phyloP scores from a whole-genome alignment of 2,329 filamentous ascomycete species.

The Fusarium sp. region DNA sequence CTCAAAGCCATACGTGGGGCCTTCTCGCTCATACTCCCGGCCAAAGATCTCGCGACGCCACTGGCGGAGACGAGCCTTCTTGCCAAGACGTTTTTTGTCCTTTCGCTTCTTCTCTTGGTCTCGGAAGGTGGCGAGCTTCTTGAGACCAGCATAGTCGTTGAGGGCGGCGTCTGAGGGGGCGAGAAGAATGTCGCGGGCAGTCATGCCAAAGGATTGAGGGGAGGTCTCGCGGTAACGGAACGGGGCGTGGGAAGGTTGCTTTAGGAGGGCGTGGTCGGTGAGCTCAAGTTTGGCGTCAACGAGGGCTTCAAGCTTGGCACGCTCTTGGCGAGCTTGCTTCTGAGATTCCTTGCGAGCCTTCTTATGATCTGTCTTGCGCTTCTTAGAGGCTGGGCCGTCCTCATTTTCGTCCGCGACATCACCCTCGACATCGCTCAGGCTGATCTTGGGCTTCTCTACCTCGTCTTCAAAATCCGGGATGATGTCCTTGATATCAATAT shows the following conservation, averaged over 20 bases:
- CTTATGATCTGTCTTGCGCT: conserved; percentile 72
- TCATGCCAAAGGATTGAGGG: conserved; percentile 89
- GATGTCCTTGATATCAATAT: conserved; percentile 96
- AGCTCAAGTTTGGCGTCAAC: conserved; percentile 86
- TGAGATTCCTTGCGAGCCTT: conserved; percentile 70
- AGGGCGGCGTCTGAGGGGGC: conserved; percentile 87
- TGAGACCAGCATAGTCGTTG: conserved; percentile 92
- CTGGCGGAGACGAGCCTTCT: conserved; percentile 90
- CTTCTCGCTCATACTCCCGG: conserved; percentile 66
- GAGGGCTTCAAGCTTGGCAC: conserved; percentile 85
- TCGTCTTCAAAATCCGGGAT: conserved; percentile 87
- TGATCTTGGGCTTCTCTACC: conserved; percentile 64
- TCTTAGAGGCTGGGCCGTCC: conserved; percentile 64
- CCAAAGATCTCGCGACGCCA: conserved; percentile 81
- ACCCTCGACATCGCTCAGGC: conserved; percentile 63
- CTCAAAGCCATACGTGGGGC: conserved; percentile 71
- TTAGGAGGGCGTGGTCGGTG: conserved; percentile 72
- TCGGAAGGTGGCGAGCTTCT: conserved; percentile 92
- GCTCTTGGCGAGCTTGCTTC: conserved; percentile 82
- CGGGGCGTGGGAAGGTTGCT: conserved; percentile 48
- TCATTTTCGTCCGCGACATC: conserved; percentile 56
- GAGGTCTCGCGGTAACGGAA: conserved; percentile 98
- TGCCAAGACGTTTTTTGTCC: conserved; percentile 89
- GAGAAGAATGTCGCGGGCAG: conserved; percentile 87
- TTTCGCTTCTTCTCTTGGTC: conserved; percentile 89